phyloP scores from a whole-genome alignment of 2,329 filamentous ascomycete genomes.

The Ascochyta clinopodiicola region DNA sequence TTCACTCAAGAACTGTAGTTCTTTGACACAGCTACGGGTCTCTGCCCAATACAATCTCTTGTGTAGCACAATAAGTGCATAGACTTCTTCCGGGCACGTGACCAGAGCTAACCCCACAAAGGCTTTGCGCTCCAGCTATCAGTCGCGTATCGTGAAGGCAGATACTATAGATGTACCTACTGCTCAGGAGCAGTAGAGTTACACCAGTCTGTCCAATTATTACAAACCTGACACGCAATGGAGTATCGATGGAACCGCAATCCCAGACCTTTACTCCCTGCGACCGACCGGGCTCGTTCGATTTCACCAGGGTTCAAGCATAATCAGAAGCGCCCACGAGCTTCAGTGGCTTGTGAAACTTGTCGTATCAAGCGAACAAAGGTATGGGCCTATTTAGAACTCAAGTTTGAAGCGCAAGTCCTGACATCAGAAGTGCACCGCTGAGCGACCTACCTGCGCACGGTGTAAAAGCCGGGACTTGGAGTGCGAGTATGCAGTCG shows the following conservation, averaged over 20 bases:
- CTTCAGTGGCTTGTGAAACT: background rate
- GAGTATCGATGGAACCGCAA: background rate
- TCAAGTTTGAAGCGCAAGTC: background rate
- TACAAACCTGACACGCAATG: background rate
- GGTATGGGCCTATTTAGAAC: background rate
- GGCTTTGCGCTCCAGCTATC: background rate
- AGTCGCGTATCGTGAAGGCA: background rate
- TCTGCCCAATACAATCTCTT: background rate
- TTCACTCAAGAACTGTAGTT: no score
- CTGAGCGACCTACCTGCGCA: background rate
- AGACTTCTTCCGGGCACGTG: background rate
- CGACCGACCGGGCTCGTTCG: background rate
- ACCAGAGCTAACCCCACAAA: background rate
- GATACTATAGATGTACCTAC: background rate
- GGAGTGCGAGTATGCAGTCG: background rate
- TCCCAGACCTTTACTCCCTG: background rate
- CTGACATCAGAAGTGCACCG: background rate
- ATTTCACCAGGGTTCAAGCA: background rate
- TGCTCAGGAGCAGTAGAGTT: background rate
- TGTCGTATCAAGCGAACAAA: background rate
- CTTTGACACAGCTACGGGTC: no score
- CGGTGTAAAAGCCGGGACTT: background rate
- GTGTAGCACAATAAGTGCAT: background rate
- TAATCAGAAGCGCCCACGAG: background rate
- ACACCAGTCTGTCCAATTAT: background rate